Conservation (phyloP, 2,329 filamentous ascomycete species). For the Verticillium albo-atrum region DNA sequence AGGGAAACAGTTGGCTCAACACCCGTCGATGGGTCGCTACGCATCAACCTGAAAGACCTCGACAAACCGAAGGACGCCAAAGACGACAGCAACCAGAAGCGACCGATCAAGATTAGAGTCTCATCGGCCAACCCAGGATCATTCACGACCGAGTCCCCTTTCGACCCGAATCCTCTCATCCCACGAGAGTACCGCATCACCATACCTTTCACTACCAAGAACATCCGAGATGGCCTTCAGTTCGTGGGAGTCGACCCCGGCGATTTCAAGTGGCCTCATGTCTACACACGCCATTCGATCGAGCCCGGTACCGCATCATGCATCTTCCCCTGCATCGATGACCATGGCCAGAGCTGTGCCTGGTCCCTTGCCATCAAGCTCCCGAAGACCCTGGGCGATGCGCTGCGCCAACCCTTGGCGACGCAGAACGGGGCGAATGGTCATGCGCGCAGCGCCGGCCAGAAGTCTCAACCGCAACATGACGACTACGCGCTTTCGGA, state of each 20-base stretch:
- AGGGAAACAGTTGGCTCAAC: slow-evolving; percentile 52
- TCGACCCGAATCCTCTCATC: not conserved
- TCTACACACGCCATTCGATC: slow-evolving; percentile 79
- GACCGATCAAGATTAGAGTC: slow-evolving; percentile 40
- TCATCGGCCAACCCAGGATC: slow-evolving; percentile 20
- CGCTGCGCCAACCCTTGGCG: slow-evolving; percentile 44
- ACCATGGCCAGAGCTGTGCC: slow-evolving; percentile 71
- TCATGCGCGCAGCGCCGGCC: slow-evolving; percentile 20
- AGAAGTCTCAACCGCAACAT: slow-evolving; percentile 33
- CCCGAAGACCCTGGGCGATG: slow-evolving; percentile 82
- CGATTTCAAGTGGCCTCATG: slow-evolving; percentile 82
- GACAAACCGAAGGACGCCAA: slow-evolving; percentile 4
- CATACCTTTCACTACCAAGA: slow-evolving; percentile 73
- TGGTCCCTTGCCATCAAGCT: slow-evolving; percentile 89
- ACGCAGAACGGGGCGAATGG: slow-evolving; percentile 31
- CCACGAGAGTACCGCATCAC: slow-evolving; percentile 47
- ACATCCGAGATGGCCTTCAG: slow-evolving; percentile 80
- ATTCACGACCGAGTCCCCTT: not conserved
- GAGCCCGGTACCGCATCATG: slow-evolving; percentile 77
- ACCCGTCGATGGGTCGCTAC: slow-evolving; percentile 50
- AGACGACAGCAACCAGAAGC: slow-evolving; percentile 10
- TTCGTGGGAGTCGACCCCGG: slow-evolving; percentile 82
- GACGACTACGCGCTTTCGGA: slow-evolving; percentile 48
- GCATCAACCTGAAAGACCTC: slow-evolving; percentile 33
- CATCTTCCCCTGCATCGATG: slow-evolving; percentile 91